Conservation (phyloP, 1,284 basidiomycete species). For the Stygiomarasmius scandens region DNA sequence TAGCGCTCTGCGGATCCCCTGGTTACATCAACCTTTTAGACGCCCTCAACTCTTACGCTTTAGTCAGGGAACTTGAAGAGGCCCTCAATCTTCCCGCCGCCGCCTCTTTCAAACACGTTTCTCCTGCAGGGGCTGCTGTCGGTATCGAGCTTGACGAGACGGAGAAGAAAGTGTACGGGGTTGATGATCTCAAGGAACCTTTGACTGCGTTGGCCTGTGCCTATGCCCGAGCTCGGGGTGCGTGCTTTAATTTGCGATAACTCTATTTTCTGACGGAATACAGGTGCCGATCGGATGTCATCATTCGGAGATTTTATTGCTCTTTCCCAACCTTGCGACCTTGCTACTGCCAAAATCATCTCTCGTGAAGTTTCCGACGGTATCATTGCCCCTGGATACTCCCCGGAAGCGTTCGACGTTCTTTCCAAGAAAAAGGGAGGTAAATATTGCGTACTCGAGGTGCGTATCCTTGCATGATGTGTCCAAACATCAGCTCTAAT, state of each 20-base stretch:
- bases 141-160: conserved; percentile 82
- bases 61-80: conserved; percentile 93
- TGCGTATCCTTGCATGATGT: conserved; percentile 28
- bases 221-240: conserved; percentile 94
- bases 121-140: conserved; percentile 94
- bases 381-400: conserved; percentile 95
- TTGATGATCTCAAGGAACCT: conserved; percentile 90
- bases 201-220: conserved; percentile 90
- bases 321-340: conserved; percentile 89
- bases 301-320: conserved; percentile 99
- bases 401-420: conserved; percentile 86
- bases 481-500: background rate
- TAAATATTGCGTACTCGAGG: conserved; percentile 97
- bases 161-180: conserved; percentile 95
- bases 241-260: conserved; percentile 20
- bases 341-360: conserved; percentile 94
- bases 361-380: conserved; percentile 98
- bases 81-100: conserved; percentile 90
- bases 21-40: conserved; percentile 99
- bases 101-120: conserved; percentile 99
- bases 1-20: conserved; percentile 91
- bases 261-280: conserved; percentile 7
- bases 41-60: conserved; percentile 94
- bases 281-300: conserved; percentile 97
- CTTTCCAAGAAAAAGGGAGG: conserved; percentile 97